These are phyloP conservation scores for Tetraselmis striata DNA, from an alignment of 139 green algal species.

Conservation along the genomic window DNA sequence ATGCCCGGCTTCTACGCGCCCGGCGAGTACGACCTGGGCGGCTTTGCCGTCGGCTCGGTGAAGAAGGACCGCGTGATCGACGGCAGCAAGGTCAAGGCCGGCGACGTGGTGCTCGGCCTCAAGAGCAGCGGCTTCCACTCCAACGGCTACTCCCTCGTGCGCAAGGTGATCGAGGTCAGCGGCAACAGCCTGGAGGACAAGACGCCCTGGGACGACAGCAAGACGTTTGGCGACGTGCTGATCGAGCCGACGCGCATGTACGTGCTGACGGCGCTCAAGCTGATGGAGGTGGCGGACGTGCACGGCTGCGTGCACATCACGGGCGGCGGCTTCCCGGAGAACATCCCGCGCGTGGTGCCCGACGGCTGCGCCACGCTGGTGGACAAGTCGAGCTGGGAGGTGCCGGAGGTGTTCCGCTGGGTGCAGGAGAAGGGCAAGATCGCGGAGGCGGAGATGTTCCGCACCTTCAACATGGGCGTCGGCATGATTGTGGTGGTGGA, in stretches of 20 bases:
- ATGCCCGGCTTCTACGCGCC: slow-evolving; percentile 96
- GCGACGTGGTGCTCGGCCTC: slow-evolving; percentile 84
- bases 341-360: slow-evolving; percentile 91
- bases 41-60: slow-evolving; percentile 94
- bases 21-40: slow-evolving; percentile 97
- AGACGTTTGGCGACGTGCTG: slow-evolving; percentile 54
- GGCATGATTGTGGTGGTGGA: slow-evolving; percentile 85
- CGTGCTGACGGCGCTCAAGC: slow-evolving; percentile 36
- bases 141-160: slow-evolving; percentile 95
- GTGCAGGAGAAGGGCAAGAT: slow-evolving; percentile 74
- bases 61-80: slow-evolving; percentile 90
- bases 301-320: slow-evolving; percentile 94
- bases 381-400: slow-evolving; percentile 55
- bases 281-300: slow-evolving; percentile 52
- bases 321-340: slow-evolving; percentile 94
- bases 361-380: slow-evolving; percentile 62
- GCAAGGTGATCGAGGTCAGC: slow-evolving; percentile 65
- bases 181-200: slow-evolving; percentile 47
- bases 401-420: slow-evolving; percentile 68
- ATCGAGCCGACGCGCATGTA: slow-evolving; percentile 65
- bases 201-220: slow-evolving; percentile 49
- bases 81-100: slow-evolving; percentile 65
- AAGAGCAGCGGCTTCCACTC: slow-evolving; percentile 83
- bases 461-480: slow-evolving; percentile 98
- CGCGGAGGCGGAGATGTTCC: slow-evolving; percentile 81